These are phyloP conservation scores for Pochonia chlamydosporia DNA, from an alignment of 2,329 filamentous ascomycete genomes.

Conservation along the genomic window DNA sequence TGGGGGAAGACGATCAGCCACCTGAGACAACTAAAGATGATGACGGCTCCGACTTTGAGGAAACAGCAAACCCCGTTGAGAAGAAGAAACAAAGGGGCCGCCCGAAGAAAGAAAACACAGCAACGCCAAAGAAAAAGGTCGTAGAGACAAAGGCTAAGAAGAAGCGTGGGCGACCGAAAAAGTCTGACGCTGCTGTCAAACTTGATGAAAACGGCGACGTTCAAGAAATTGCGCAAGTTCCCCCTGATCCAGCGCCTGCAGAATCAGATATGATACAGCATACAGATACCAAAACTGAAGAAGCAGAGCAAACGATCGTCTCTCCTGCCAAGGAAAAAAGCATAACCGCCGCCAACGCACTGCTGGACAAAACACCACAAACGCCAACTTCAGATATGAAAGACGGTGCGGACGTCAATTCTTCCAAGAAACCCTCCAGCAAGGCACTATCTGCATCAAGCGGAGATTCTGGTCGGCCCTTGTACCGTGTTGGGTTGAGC, in stretches of 20 bases:
- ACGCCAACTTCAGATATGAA: not conserved
- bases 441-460: slow-evolving; percentile 11
- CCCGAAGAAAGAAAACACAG: slow-evolving; percentile 20
- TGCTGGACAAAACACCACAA: slow-evolving; percentile 1
- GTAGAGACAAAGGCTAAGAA: slow-evolving; percentile 18
- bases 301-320: not conserved
- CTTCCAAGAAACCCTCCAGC: slow-evolving; percentile 7
- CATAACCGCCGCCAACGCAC: not conserved
- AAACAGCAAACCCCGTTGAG: slow-evolving; percentile 11
- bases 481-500: slow-evolving; percentile 47
- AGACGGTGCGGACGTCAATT: not conserved
- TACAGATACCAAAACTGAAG: not conserved
- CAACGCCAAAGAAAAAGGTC: slow-evolving; percentile 6
- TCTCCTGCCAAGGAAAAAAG: not conserved
- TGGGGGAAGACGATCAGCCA: not conserved
- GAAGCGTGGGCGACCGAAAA: slow-evolving; percentile 38
- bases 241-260: not conserved
- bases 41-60: slow-evolving; percentile 7
- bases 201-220: not conserved
- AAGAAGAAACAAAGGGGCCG: slow-evolving; percentile 25
- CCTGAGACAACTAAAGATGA: slow-evolving; percentile 8
- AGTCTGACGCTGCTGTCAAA: slow-evolving; percentile 12
- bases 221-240: not conserved
- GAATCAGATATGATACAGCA: not conserved
- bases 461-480: slow-evolving; percentile 27